Percentiles rank a stretch among this genome's conserved stretches.
These are phyloP conservation scores for Acmispon strigosus DNA, from an alignment of 306 rosid species.

Conservation along the genomic window DNA sequence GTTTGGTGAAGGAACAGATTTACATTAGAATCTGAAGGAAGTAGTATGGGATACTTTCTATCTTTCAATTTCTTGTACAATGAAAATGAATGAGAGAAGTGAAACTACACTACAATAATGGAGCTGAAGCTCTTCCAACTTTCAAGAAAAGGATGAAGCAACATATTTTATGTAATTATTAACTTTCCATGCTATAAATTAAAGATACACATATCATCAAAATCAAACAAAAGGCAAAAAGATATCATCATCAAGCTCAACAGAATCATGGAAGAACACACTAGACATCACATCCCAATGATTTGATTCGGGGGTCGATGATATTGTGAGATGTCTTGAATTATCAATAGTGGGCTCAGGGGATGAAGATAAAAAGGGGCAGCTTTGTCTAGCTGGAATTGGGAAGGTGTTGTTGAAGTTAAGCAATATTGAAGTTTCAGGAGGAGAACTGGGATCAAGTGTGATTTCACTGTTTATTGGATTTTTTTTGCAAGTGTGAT, in stretches of 20 bases:
- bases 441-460: conserved; percentile 17
- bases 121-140: too few species aligned
- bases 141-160: too few species aligned
- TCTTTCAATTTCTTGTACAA: too few species aligned
- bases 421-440: conserved; percentile 16
- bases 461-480: conserved; percentile 21
- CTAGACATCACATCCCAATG: background rate
- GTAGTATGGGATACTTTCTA: too few species aligned
- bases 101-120: too few species aligned
- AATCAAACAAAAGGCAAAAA: background rate
- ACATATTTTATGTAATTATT: too few species aligned
- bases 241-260: background rate
- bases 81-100: too few species aligned
- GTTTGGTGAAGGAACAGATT: too few species aligned
- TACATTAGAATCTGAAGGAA: too few species aligned
- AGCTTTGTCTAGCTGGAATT: conserved; percentile 7
- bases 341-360: background rate
- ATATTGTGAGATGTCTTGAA: background rate
- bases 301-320: background rate
- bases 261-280: background rate
- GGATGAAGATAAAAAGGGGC: conserved; percentile 17
- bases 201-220: too few species aligned
- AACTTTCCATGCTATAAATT: too few species aligned
- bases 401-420: conserved; percentile 35
- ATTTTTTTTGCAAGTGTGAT: conserved; percentile 45